These are phyloP conservation scores for Dictyostelium purpureum DNA, from an alignment of 78 protist genomes.

Conservation along the genomic window DNA sequence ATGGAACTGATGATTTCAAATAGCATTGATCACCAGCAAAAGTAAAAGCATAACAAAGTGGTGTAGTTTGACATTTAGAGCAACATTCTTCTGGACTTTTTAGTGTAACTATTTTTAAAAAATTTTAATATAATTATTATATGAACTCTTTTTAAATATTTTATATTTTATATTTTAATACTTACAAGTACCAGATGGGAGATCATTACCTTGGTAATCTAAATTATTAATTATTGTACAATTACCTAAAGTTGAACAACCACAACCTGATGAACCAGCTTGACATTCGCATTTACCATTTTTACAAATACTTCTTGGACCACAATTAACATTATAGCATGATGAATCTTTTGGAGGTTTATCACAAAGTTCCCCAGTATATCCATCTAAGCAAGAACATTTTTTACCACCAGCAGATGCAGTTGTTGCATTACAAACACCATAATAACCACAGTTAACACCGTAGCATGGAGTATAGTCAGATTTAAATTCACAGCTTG, in stretches of 20 bases:
- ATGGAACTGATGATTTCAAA: background rate
- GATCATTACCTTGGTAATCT: background rate
- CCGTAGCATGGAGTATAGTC: background rate
- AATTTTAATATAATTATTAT: too few species aligned
- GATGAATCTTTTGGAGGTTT: background rate
- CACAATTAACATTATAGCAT: background rate
- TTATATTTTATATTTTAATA: background rate
- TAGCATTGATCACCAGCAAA: background rate
- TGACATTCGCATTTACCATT: conserved; percentile 3
- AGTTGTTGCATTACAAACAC: background rate
- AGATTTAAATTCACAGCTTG: background rate
- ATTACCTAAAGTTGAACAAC: background rate
- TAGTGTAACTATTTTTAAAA: background rate
- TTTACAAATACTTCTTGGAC: conserved; percentile 14
- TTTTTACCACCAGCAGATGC: background rate
- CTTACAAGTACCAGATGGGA: background rate
- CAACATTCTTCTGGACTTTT: background rate
- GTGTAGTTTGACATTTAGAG: background rate
- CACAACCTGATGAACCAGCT: background rate
- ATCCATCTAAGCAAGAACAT: background rate
- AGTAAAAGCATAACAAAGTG: background rate
- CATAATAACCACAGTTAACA: background rate
- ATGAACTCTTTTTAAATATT: too few species aligned
- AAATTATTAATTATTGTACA: background rate
- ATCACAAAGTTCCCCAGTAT: background rate